Base-by-base conservation (phyloP, 2,329 filamentous ascomycete genomes). In the Zymoseptoria ardabiliae region DNA sequence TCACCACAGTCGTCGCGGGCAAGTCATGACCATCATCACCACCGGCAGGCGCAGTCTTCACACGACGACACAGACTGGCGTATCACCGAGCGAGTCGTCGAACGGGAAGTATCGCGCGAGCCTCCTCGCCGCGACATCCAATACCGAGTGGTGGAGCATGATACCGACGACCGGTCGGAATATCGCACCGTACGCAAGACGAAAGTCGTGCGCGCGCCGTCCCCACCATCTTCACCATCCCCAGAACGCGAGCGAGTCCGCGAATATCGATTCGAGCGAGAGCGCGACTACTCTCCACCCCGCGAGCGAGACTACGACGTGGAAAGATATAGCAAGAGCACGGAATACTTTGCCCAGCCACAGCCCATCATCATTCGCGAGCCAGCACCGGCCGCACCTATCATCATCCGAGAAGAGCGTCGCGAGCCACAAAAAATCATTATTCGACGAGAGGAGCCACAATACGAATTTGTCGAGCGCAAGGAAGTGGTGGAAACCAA, bases 381-480 rank as follows among this genome's bases (percentile, higher is more conserved):
- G 67, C 76, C 81, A 62, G 77, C 77, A 58, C 58, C 61, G 10
- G 54, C 63, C n/a, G 75, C 74, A 11, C 76, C 76, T 30, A 81
- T 85, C 73, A 82, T 84, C 63, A 77, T 83, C 67, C 76, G 79
- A 63, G 78, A 83, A 72, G 77, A 76, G 48, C 79, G 80, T 62
- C 76, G 76, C 19, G 64, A 66, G 30, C 66, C 64, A 9, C 65
- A 64, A 53, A 63, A 81, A 66, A 78, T 79, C 62, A 80, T 85
- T 74, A 83, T 84, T 63, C 77, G 82, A 64, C 77, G 79, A 61
- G 78, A 83, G 72, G 77, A 77, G 66, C 79, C 81, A 23, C 79
- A 82, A 49, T 86, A 83, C 63, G 82, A 85, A 60, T 74, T 85
- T 57, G 76, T 85, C 60, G 82, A 84, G 65, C 82, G 82, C 45